Conservation (phyloP, 2,329 filamentous ascomycete species). For the Hypoxylon sp. region DNA sequence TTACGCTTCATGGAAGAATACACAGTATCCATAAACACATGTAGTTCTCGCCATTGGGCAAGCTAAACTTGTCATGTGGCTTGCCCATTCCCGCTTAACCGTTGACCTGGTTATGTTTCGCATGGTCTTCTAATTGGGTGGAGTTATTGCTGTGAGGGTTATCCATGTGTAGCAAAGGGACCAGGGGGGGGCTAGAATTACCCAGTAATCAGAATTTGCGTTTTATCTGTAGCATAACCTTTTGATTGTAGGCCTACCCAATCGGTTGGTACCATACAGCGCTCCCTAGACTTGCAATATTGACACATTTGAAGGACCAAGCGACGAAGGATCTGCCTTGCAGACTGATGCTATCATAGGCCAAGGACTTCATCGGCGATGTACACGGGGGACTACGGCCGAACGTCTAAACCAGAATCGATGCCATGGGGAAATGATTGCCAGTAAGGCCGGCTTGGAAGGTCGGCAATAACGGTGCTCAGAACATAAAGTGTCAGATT, state of each 20-base stretch:
- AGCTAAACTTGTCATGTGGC: constrained; percentile 26
- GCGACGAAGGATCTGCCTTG: constrained; percentile 27
- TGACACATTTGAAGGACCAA: constrained; percentile 11
- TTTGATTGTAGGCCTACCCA: constrained; percentile 14
- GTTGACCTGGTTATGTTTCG: constrained; percentile 26
- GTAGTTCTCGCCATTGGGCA: constrained; percentile 7
- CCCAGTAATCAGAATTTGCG: constrained; percentile 33
- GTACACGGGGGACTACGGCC: constrained; percentile 1
- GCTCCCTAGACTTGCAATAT: constrained; percentile 13
- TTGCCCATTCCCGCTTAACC: constrained; percentile 30
- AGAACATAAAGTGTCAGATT: constrained; percentile 18
- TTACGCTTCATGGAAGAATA: not conserved
- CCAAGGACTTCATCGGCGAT: constrained; percentile 14
- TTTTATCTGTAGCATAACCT: constrained; percentile 26
- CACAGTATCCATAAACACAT: constrained; percentile 6
- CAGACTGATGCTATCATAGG: constrained; percentile 11
- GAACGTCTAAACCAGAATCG: constrained; percentile 2
- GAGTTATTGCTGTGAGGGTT: constrained; percentile 20
- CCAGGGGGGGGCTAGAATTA: constrained; percentile 18
- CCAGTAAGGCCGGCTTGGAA: constrained; percentile 7
- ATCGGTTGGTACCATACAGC: constrained; percentile 35
- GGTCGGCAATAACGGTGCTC: constrained; percentile 4
- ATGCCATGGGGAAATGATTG: constrained; percentile 5
- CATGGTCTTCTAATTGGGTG: constrained; percentile 20
- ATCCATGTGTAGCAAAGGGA: constrained; percentile 22